Conservation (phyloP, 1,284 basidiomycete species). For the Ustilago nuda region DNA sequence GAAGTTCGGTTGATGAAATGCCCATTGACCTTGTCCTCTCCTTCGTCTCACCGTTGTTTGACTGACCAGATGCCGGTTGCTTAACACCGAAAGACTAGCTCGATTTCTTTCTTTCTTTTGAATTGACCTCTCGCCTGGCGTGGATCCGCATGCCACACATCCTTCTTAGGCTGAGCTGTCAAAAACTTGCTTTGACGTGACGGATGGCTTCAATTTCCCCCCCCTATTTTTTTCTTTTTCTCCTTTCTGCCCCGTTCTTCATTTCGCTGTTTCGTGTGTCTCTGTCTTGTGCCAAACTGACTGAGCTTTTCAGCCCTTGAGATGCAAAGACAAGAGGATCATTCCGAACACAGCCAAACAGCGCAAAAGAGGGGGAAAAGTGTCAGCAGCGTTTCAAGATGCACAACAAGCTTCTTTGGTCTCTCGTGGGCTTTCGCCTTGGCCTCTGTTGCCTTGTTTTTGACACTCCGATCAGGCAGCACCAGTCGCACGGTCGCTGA, state of each 20-base stretch:
- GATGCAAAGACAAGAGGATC: not conserved
- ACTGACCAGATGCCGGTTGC: not conserved
- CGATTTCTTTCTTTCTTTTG: not conserved
- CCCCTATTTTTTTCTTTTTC: not conserved
- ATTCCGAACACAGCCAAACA: not conserved
- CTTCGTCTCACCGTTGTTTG: not conserved
- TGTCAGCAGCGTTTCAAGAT: not conserved
- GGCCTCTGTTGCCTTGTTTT: slow-evolving; percentile 6
- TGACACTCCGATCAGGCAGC: slow-evolving; percentile 7
- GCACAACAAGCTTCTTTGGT: not conserved
- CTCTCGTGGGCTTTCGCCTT: slow-evolving; percentile 23
- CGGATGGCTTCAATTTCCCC: not conserved
- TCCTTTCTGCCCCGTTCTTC: not conserved
- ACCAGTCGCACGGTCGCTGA: not conserved
- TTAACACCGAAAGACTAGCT: not conserved
- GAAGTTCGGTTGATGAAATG: not conserved
- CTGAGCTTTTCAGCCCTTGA: not conserved
- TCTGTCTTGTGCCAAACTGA: not conserved
- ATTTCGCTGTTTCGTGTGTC: not conserved
- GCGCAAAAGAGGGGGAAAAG: not conserved
- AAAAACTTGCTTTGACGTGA: slow-evolving; percentile 5
- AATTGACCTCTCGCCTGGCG: not conserved
- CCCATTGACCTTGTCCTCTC: not conserved
- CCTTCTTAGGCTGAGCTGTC: slow-evolving; percentile 1
- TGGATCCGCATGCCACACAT: not conserved